Conservation (phyloP, 495 filamentous ascomycete genomes). For the Aspergillus sclerotioniger region DNA sequence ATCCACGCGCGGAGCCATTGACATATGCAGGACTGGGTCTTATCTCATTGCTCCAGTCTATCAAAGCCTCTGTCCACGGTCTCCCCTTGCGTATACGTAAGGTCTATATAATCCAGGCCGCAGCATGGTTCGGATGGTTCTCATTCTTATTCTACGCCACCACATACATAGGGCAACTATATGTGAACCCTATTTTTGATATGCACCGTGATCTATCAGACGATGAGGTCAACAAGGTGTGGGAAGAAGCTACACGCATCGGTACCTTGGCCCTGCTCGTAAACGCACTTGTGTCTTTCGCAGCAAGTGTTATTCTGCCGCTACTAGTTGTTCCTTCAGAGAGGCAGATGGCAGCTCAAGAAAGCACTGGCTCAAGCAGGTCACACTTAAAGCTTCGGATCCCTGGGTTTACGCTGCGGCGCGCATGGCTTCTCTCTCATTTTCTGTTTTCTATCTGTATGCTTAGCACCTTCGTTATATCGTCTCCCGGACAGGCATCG, state of each 20-base stretch:
- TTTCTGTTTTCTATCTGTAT: constrained; percentile 71
- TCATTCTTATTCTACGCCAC: constrained; percentile 90
- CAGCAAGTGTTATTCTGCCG: constrained; percentile 73
- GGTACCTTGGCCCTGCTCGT: constrained; percentile 79
- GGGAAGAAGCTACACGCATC: constrained; percentile 76
- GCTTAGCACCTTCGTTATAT: constrained; percentile 74
- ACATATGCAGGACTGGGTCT: constrained; percentile 56
- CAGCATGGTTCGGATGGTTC: constrained; percentile 90
- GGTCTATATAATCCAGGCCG: constrained; percentile 82
- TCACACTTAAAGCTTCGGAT: constrained; percentile 53
- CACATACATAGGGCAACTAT: constrained; percentile 83
- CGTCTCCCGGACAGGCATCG: constrained; percentile 59
- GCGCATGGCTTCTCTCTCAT: constrained; percentile 77
- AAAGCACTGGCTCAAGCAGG: constrained; percentile 14
- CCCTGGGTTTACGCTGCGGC: constrained; percentile 73
- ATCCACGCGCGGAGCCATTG: constrained; percentile 68
- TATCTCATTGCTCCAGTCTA: constrained; percentile 67
- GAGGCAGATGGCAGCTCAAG: constrained; percentile 36
- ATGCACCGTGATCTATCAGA: constrained; percentile 69
- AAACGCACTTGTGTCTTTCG: constrained; percentile 74
- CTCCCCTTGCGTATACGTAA: constrained; percentile 72
- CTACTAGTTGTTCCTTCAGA: constrained; percentile 76
- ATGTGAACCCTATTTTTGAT: constrained; percentile 72
- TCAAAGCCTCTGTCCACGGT: constrained; percentile 66
- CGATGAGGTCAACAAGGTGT: constrained; percentile 66